Evolutionary conservation across 2,329 filamentous ascomycete genomes (phyloP), one percentile per base, ranked within the genome.

Genomic region (Alternaria gaisen): DNA sequence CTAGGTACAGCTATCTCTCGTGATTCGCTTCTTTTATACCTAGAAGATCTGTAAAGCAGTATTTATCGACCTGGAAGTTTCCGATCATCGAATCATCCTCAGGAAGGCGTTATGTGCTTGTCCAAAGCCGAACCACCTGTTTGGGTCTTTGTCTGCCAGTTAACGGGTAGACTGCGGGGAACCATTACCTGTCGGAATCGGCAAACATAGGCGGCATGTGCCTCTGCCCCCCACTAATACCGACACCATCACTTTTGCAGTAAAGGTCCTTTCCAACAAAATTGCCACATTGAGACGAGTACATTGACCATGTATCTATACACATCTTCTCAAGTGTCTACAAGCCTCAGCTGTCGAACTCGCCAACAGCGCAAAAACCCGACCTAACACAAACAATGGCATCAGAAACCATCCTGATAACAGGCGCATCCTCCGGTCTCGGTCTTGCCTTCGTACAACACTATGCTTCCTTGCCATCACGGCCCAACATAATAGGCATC

Each of bases 341-440:
- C 41, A 38, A n/a, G 9, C 7, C 12, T 50, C 42, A 22, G n/a
- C 32, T 14, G 9, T 28, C 28, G 11, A 42, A 16, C 10, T 34
- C 16, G 26, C 50, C 18, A 40, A 40, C 30, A 20, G 20, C 14
- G 11, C 16, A 55, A 14, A 32, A 26, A 3, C 5, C 9, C n/a
- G 28, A 16, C 41, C 5, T 3, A 55, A 34, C 34, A 12, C n/a
- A 20, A 20, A 14, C 12, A 46, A 24, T 20, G 20, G 18, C 24
- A 1, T 2, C n/a, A 24, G 11, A 61, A 51, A 97, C 92, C 6
- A 84, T 98, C 60, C 81, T 98, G 58, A 88, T 99, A 70, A 98
- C 95, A n/a, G 94, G 95, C 60, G 94, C 94, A 36, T 95, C 92
- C 5, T 95, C 92, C 36, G 95, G 95, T 65, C 97, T 99, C 79